Conservation (phyloP, 306 rosid species). For the Casuarina cunninghamiana region DNA sequence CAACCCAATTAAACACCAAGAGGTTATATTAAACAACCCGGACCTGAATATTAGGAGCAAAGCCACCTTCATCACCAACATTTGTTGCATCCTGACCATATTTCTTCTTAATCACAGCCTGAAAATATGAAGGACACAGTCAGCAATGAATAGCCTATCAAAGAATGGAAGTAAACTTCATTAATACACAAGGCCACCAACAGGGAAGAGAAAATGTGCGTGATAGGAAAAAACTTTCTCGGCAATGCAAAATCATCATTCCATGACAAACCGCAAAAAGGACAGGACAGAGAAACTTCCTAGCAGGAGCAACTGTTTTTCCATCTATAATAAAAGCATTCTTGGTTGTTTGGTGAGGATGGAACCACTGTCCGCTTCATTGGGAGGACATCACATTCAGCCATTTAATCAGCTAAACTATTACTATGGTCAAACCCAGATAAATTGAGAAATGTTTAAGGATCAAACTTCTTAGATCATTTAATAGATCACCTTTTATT, state of each 20-base stretch:
- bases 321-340: neutral
- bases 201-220: neutral
- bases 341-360: neutral
- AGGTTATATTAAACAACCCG: neutral
- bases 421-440: neutral
- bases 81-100: conserved; percentile 97
- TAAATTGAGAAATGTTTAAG: neutral
- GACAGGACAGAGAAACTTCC: conserved; percentile 1
- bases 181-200: neutral
- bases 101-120: conserved; percentile 97
- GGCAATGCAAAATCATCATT: neutral
- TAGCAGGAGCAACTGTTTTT: neutral
- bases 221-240: neutral
- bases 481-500: neutral
- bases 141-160: conserved; percentile 11
- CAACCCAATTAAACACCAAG: conserved; percentile 9
- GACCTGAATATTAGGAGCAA: conserved; percentile 98
- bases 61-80: conserved; percentile 99
- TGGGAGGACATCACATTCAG: neutral
- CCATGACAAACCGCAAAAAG: neutral
- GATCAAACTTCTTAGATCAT: neutral
- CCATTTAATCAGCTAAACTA: neutral
- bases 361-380: neutral
- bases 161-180: conserved; percentile 3
- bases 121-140: conserved; percentile 30